Evolutionary conservation across 1,139 yeast species (phyloP), one percentile per base, ranked within the genome.

Genomic region (Taiozyma sp.): DNA sequence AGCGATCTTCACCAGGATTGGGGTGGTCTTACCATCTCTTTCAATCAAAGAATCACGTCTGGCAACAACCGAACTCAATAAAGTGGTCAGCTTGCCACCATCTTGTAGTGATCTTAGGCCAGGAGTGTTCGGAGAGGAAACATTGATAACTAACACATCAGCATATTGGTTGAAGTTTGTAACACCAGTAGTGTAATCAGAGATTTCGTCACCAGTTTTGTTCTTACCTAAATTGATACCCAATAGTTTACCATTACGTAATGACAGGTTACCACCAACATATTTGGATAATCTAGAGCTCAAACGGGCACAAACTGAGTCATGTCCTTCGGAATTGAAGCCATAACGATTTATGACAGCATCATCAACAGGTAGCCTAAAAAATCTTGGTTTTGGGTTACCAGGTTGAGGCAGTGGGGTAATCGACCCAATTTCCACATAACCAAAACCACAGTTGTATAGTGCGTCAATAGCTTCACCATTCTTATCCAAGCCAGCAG

Each of bases 121-220:
- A 2, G 98, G 97, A 1, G 98, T 93, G 66, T 91, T 91, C 54
- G 99, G 99, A 47, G 96, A 87, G 0, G 97, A 89, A n/a, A 91
- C 97, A 62, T 91, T 91, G 56, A 91, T 79, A 41, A 91, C 93
- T 53, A 91, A 72, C 7, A 88, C 91, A 69, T 93, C 98, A 5
- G 98, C 97, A 62, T 77, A 83, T 14, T 84, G 81, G 10, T 95
- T 96, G 59, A 91, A 80, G 50, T 85, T 74, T 53, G 80, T 79
- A 41, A 93, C 96, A 53, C 99, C 99, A 56, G 79, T 76, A 48
- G 87, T 80, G 63, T 89, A 91, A 67, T 93, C 99, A 53, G 81
- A 74, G 49, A 89, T 80, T 66, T 90, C 97, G 63, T 91, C 97
- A 49, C 97, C 97, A 42, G 76, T 77, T 71, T 91, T 93, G 71